Percentiles rank a stretch among this genome's conserved stretches.
Evolutionary conservation across 2,329 filamentous ascomycete species (phyloP).

Genomic region (Sporothrix mexicana): DNA sequence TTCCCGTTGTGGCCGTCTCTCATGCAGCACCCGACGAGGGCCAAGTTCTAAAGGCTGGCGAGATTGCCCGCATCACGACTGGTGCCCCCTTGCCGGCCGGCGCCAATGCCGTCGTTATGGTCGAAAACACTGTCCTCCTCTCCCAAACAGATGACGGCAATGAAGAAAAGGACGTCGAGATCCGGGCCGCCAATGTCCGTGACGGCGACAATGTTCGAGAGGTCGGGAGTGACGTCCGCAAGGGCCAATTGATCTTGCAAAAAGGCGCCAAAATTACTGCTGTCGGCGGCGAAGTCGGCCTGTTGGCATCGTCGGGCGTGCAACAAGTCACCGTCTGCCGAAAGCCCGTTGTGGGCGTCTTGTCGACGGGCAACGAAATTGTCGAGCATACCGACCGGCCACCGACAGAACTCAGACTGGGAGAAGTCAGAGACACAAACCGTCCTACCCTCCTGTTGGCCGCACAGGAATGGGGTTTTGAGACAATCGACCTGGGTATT

Average conservation of each 20-base stretch:
- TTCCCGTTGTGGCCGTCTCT: constrained; percentile 84
- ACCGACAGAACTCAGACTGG: constrained; percentile 67
- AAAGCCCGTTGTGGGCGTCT: constrained; percentile 78
- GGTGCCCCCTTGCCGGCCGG: constrained; percentile 88
- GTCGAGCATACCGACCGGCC: constrained; percentile 67
- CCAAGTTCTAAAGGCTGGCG: constrained; percentile 67
- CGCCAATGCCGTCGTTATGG: constrained; percentile 92
- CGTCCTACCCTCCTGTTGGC: constrained; percentile 85
- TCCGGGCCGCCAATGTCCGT: constrained; percentile 76
- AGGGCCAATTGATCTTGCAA: constrained; percentile 71
- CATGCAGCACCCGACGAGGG: constrained; percentile 79
- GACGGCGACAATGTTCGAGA: constrained; percentile 88
- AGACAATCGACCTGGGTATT: constrained; percentile 85
- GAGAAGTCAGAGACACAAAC: constrained; percentile 94
- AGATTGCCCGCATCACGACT: constrained; percentile 90
- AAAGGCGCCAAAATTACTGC: constrained; percentile 84
- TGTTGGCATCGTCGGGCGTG: constrained; percentile 84
- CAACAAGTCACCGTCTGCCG: constrained; percentile 73
- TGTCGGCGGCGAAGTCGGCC: constrained; percentile 86
- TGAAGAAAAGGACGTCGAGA: constrained; percentile 88
- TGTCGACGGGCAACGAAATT: constrained; percentile 96
- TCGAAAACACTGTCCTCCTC: constrained; percentile 85
- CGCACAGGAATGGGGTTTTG: constrained; percentile 73
- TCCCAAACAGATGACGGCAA: constrained; percentile 76
- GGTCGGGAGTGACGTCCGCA: constrained; percentile 82